phyloP scores from a whole-genome alignment of 1,284 basidiomycete genomes.

The Stereum hirsutum region DNA sequence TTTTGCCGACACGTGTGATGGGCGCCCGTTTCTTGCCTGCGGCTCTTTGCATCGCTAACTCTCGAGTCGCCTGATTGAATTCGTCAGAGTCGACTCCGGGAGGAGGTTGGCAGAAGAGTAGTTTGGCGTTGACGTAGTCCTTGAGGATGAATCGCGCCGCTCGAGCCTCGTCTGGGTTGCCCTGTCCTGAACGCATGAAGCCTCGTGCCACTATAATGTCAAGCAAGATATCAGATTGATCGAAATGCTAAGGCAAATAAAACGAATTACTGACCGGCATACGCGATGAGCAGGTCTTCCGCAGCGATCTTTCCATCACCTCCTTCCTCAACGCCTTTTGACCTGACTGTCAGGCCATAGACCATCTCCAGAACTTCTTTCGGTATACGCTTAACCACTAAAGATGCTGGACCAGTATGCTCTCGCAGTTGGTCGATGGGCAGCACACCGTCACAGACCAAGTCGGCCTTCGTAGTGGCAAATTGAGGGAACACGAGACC shows the following conservation, averaged over 20 bases:
- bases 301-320: constrained; percentile 75
- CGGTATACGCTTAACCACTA: constrained; percentile 80
- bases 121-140: constrained; percentile 94
- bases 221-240: constrained; percentile 8
- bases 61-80: constrained; percentile 76
- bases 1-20: constrained; percentile 73
- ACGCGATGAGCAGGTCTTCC: constrained; percentile 80
- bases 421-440: constrained; percentile 98
- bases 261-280: constrained; percentile 72
- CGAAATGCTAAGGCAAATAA: constrained; percentile 1
- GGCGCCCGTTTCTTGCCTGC: constrained; percentile 80
- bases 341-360: constrained; percentile 81
- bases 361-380: constrained; percentile 81
- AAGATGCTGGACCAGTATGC: constrained; percentile 78
- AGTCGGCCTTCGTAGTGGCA: constrained; percentile 89
- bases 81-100: constrained; percentile 57
- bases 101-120: constrained; percentile 88
- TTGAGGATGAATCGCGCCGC: constrained; percentile 92
- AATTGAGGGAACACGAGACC: constrained; percentile 99
- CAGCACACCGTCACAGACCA: constrained; percentile 94
- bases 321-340: constrained; percentile 70
- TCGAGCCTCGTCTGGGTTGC: constrained; percentile 95
- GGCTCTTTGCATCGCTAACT: constrained; percentile 48
- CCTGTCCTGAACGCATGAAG: constrained; percentile 89
- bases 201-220: constrained; percentile 74